Conservation (phyloP, 805 yeast species). For the Yamadazyma akitaensis region DNA sequence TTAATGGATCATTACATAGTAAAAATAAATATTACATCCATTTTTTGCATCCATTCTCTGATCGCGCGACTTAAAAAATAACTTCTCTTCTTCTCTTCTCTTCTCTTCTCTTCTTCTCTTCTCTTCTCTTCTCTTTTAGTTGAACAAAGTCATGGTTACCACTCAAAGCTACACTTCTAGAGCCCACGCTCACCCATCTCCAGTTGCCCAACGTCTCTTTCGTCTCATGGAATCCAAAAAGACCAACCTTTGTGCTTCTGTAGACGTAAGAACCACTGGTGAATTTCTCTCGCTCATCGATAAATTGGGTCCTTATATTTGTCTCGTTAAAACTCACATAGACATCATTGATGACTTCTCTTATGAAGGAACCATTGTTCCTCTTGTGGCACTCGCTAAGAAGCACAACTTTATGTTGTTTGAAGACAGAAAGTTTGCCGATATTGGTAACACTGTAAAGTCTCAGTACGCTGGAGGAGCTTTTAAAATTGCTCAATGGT, state of each 20-base stretch:
- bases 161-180: constrained; percentile 56
- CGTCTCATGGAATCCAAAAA: constrained; percentile 73
- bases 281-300: constrained; percentile 76
- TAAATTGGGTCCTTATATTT: constrained; percentile 83
- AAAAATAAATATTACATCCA: background rate
- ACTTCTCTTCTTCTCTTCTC: no score
- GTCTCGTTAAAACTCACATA: constrained; percentile 90
- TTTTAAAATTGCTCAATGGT: constrained; percentile 86
- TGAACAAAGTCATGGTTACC: constrained; percentile 17
- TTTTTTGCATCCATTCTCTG: background rate
- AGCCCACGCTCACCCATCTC: constrained; percentile 67
- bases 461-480: constrained; percentile 90
- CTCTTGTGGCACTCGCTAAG: constrained; percentile 66
- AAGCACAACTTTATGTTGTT: constrained; percentile 88
- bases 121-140: background rate
- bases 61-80: constrained; percentile 1
- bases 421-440: constrained; percentile 98
- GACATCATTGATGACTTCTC: constrained; percentile 90
- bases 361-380: constrained; percentile 73
- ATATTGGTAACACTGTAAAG: constrained; percentile 96
- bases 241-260: constrained; percentile 90
- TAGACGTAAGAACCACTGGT: constrained; percentile 78
- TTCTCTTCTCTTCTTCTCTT: background rate
- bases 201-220: constrained; percentile 75
- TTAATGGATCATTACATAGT: background rate